Percentiles rank a stretch among this genome's conserved stretches.
Conservation (phyloP, 2,329 filamentous ascomycete genomes). For the Fusarium camptoceras region DNA sequence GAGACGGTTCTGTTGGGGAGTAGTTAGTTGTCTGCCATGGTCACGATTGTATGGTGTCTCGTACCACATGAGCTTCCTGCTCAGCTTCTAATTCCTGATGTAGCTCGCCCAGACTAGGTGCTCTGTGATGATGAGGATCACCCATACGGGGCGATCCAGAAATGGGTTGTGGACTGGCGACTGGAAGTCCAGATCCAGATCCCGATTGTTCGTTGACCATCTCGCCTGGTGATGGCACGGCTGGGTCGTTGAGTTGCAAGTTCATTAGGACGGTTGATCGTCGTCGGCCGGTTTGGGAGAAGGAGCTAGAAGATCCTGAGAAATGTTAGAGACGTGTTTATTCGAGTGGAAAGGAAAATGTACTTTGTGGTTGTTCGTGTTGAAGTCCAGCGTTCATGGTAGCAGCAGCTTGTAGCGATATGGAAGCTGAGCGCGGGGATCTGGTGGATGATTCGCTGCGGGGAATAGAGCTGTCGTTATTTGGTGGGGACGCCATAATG, state of each 20-base stretch:
- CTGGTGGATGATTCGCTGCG: constrained; percentile 66
- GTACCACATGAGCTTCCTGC: constrained; percentile 80
- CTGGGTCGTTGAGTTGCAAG: constrained; percentile 78
- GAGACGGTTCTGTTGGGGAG: constrained; percentile 71
- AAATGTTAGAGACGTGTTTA: constrained; percentile 17
- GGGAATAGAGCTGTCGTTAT: constrained; percentile 19
- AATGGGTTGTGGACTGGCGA: constrained; percentile 59
- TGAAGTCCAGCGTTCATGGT: constrained; percentile 82
- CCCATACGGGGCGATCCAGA: constrained; percentile 60
- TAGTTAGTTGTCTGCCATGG: constrained; percentile 20
- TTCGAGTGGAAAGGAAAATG: neutral
- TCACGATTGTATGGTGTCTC: constrained; percentile 39
- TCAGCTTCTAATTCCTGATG: constrained; percentile 84
- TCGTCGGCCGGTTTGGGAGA: constrained; percentile 67
- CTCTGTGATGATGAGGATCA: constrained; percentile 72
- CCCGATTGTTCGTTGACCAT: constrained; percentile 63
- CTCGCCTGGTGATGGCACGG: constrained; percentile 75
- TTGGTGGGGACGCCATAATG: constrained; percentile 50
- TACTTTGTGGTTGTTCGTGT: constrained; percentile 70
- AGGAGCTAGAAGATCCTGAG: constrained; percentile 65
- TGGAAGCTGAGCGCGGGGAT: constrained; percentile 73
- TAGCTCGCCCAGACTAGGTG: constrained; percentile 79
- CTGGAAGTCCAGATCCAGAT: constrained; percentile 35
- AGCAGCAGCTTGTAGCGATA: constrained; percentile 80
- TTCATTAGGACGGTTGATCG: constrained; percentile 79